These are phyloP conservation scores for Backusella luteola DNA, from an alignment of 192 early-diverging fungal genomes.

Conservation along the genomic window DNA sequence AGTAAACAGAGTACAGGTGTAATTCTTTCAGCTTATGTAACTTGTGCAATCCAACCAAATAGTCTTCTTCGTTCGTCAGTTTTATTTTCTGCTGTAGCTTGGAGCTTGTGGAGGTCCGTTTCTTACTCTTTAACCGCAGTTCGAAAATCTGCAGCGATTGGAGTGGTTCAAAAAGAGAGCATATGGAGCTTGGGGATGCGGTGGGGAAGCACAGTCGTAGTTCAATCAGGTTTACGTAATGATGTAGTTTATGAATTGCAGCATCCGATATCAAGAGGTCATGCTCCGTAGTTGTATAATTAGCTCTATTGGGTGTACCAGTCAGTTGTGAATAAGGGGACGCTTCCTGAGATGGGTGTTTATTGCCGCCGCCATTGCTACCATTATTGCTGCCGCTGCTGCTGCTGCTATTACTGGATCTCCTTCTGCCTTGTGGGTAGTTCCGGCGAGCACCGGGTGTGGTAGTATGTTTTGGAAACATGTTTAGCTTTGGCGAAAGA, in stretches of 20 bases:
- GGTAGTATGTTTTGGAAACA: constrained; percentile 16
- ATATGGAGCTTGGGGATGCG: not conserved
- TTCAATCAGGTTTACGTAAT: constrained; percentile 5
- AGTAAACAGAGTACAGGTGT: not conserved
- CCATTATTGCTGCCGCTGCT: not conserved
- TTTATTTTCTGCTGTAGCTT: not conserved
- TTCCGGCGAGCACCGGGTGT: not conserved
- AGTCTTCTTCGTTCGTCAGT: not conserved
- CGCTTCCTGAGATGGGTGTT: not conserved
- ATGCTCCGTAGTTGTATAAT: constrained; percentile 14
- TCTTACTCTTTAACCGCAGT: not conserved
- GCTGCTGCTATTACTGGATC: not conserved
- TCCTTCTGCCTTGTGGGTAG: not conserved
- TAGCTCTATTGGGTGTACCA: not conserved
- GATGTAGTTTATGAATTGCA: not conserved
- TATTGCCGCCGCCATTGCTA: not conserved
- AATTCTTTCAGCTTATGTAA: not conserved
- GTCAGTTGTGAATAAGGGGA: not conserved
- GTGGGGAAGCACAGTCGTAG: constrained; percentile 22
- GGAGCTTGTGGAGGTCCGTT: not conserved
- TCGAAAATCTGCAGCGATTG: constrained; percentile 15
- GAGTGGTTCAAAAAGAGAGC: not conserved
- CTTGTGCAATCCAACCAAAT: not conserved
- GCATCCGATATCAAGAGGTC: constrained; percentile 2
- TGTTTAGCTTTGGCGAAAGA: constrained; percentile 29